phyloP scores from a whole-genome alignment of 495 filamentous ascomycete genomes.

The Penicillium manginii region DNA sequence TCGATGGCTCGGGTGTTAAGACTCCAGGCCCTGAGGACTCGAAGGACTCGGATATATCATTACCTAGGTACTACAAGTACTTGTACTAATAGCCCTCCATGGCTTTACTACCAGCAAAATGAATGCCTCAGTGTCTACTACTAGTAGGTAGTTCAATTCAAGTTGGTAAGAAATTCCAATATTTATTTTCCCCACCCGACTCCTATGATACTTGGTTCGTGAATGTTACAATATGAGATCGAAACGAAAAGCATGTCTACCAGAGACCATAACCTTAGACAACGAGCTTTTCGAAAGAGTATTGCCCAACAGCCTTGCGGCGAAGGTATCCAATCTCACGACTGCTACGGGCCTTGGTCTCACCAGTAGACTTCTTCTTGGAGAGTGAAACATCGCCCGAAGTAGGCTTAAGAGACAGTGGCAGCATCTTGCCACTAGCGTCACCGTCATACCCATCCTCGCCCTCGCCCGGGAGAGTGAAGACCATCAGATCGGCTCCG shows the following conservation, averaged over 20 bases:
- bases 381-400: conserved; percentile 59
- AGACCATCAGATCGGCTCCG: conserved; percentile 47
- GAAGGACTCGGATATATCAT: too few species aligned
- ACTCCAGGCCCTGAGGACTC: too few species aligned
- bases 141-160: not conserved
- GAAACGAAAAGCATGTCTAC: conserved; percentile 19
- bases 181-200: conserved; percentile 20
- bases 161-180: not conserved
- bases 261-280: conserved; percentile 42
- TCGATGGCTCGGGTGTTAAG: too few species aligned
- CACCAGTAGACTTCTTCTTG: conserved; percentile 52
- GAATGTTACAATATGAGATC: conserved; percentile 29
- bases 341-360: conserved; percentile 62
- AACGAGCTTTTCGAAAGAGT: conserved; percentile 74
- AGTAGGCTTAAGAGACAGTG: conserved; percentile 73
- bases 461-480: conserved; percentile 32
- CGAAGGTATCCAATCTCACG: conserved; percentile 74
- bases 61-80: too few species aligned
- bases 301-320: conserved; percentile 72
- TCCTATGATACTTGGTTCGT: conserved; percentile 30
- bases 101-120: too few species aligned
- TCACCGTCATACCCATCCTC: conserved; percentile 43
- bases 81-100: too few species aligned
- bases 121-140: not conserved
- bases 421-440: conserved; percentile 49